phyloP scores from a whole-genome alignment of 306 rosid genomes.

The Canavalia ensiformis region DNA sequence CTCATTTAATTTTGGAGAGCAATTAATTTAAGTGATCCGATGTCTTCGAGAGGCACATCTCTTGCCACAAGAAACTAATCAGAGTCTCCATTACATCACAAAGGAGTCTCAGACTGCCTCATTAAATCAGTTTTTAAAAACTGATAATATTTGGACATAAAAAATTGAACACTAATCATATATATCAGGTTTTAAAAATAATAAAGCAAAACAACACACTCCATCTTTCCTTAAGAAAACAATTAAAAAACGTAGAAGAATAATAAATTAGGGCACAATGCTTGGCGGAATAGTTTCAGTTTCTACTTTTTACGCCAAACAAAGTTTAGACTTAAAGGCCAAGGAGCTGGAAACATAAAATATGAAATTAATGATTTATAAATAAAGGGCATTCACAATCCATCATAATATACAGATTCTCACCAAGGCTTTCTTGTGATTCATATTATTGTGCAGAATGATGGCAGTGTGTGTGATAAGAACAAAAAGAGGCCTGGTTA shows the following conservation, averaged over 20 bases:
- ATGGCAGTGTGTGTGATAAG: slow-evolving; percentile 63
- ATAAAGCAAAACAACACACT: neutral
- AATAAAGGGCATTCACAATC: slow-evolving; percentile 12
- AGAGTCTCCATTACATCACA: neutral
- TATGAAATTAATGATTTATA: slow-evolving; percentile 32
- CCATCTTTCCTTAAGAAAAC: neutral
- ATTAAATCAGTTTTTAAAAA: no score
- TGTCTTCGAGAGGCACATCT: no score
- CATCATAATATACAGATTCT: neutral
- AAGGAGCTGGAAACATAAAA: slow-evolving; percentile 41
- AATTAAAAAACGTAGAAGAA: neutral
- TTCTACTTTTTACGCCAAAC: slow-evolving; percentile 46
- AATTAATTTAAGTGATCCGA: no score
- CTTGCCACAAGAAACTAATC: neutral
- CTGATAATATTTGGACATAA: no score
- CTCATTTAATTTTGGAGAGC: no score
- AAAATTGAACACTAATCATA: no score
- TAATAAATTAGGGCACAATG: neutral
- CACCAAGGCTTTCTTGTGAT: neutral
- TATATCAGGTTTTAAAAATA: no score
- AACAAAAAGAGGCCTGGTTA: slow-evolving; percentile 55
- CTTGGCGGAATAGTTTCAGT: slow-evolving; percentile 48
- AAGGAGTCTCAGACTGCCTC: neutral
- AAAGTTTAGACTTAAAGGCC: slow-evolving; percentile 59
- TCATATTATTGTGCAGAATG: neutral